Conservation (phyloP, 306 rosid species). For the Cercis canadensis region DNA sequence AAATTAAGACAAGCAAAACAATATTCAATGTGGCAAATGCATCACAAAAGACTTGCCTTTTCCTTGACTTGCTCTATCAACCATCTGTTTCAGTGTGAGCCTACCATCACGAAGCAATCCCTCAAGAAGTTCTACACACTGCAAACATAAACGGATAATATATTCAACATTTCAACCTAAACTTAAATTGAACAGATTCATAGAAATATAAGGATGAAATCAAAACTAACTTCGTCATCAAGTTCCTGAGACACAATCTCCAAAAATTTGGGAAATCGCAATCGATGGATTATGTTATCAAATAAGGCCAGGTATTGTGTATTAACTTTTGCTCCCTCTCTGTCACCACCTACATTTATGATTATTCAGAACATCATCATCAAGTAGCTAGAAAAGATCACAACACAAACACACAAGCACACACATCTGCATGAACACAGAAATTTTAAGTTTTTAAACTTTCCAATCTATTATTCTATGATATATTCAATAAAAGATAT, state of each 20-base stretch:
- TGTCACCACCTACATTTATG: slow-evolving; percentile 48
- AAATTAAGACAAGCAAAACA: not conserved
- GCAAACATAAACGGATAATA: slow-evolving; percentile 34
- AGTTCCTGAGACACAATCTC: slow-evolving; percentile 58
- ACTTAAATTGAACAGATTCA: slow-evolving; percentile 11
- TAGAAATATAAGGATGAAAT: slow-evolving; percentile 22
- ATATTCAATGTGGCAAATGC: slow-evolving; percentile 9
- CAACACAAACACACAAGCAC: not conserved
- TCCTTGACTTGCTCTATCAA: slow-evolving; percentile 66
- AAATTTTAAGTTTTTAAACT: not conserved
- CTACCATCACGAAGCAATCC: slow-evolving; percentile 92
- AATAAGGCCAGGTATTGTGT: slow-evolving; percentile 67
- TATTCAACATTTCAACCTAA: slow-evolving; percentile 22
- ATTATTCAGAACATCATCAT: slow-evolving; percentile 8
- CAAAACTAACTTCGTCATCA: slow-evolving; percentile 60
- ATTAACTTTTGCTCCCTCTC: slow-evolving; percentile 39
- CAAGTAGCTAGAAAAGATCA: not conserved
- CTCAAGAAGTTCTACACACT: slow-evolving; percentile 71
- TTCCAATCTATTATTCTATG: no score
- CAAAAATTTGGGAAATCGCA: slow-evolving; percentile 81
- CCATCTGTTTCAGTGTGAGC: slow-evolving; percentile 70
- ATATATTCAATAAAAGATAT: no score
- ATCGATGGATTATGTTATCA: slow-evolving; percentile 77
- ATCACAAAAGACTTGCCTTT: slow-evolving; percentile 54
- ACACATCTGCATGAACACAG: not conserved